Base-by-base conservation (phyloP, 192 early-diverging fungal genomes). In the Spinellus fusiger region DNA sequence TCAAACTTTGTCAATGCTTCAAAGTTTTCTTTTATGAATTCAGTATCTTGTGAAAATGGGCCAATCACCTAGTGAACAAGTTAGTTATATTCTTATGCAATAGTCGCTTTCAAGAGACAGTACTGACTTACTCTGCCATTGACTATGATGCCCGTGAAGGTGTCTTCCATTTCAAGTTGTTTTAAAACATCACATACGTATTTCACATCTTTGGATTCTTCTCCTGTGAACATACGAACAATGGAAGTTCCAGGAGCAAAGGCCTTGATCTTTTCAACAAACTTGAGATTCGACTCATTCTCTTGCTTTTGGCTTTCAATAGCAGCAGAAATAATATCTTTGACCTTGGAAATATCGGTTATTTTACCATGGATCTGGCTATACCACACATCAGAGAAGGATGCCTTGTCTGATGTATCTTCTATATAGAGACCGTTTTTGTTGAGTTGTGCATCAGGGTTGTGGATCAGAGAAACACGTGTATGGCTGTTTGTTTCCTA, bases 1-100 rank as follows among this genome's bases (percentile, higher is more conserved):
- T 96, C 94, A 46, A 77, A 73, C 9, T 59, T 61, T 32, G 77
- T 71, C 47, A 96, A 77, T 29, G 80, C 33, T 16, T 74, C 60
- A 54, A 93, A 83, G 23, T 92, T 81, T 0, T 79, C 77, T 1
- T 55, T 59, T 0, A 62, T 62, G 49, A 94, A 86, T 1, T 63
- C 15, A 1, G 61, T 66, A 8, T 50, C 44, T 0, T 54, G 16
- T 18, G 77, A 32, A 27, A 91, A 67, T 5, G 75, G 77, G 0
- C 81, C 81, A 20, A 80, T 62, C n/a, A 76, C 61, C 76, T 82
- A 44, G 22, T 5, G 20, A 48, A 49, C 34, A 59, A 22, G n/a
- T 40, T 18, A 52, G 20, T 16, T 6, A 33, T 44, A 3, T 12
- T 2, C 15, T n/a, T 10, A 44, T 2, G 13, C 18, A 12, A 44